phyloP scores from a whole-genome alignment of 306 rosid species.

The Leucaena leucocephala region DNA sequence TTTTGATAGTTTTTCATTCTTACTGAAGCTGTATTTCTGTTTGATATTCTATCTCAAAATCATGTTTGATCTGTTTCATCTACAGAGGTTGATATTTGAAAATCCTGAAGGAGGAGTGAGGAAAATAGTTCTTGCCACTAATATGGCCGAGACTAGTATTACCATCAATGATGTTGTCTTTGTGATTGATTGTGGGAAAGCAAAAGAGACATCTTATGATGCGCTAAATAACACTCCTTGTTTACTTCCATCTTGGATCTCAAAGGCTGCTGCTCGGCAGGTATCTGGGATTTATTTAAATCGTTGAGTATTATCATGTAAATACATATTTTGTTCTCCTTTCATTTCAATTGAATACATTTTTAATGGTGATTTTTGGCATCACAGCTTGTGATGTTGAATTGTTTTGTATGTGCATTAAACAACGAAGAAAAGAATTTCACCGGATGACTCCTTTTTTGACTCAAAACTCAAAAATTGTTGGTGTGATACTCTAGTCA shows the following conservation, averaged over 20 bases:
- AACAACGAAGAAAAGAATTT: not conserved
- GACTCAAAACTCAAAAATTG: slow-evolving; percentile 4
- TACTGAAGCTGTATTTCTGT: slow-evolving; percentile 18
- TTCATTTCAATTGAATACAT: slow-evolving; percentile 12
- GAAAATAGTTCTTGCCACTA: slow-evolving; percentile 93
- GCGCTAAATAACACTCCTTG: slow-evolving; percentile 98
- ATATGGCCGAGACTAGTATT: slow-evolving; percentile 97
- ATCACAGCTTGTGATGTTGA: slow-evolving; percentile 23
- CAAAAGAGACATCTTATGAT: slow-evolving; percentile 97
- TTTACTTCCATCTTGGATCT: slow-evolving; percentile 98
- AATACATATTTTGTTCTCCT: not conserved
- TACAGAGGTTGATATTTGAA: slow-evolving; percentile 90
- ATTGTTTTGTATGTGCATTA: slow-evolving; percentile 2
- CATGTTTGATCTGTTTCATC: slow-evolving; percentile 29
- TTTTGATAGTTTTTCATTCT: slow-evolving; percentile 5
- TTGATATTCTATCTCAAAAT: slow-evolving; percentile 19
- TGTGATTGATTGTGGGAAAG: slow-evolving; percentile 96
- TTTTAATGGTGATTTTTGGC: not conserved
- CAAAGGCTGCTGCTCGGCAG: slow-evolving; percentile 94
- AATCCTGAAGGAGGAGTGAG: slow-evolving; percentile 82
- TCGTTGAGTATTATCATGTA: slow-evolving; percentile 26
- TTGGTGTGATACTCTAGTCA: slow-evolving; percentile 11
- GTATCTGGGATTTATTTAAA: slow-evolving; percentile 49
- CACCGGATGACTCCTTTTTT: not conserved
- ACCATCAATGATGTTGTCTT: slow-evolving; percentile 92